Evolutionary conservation across 1,284 basidiomycete species (phyloP).

Genomic region (Boletus albobrunnescens): DNA sequence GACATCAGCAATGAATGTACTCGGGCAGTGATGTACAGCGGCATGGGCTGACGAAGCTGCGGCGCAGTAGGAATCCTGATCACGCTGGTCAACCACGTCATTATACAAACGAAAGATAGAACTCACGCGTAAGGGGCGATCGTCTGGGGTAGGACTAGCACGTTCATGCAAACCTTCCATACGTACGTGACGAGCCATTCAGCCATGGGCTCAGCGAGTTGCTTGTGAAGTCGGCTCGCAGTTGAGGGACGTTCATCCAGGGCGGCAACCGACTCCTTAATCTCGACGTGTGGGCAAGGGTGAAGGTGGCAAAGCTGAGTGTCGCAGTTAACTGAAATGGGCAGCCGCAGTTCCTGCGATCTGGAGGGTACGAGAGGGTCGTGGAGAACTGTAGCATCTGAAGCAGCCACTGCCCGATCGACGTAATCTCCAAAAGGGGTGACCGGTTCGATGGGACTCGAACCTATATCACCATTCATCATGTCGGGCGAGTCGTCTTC

Average conservation of each 20-base stretch:
- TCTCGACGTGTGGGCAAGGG: conserved; percentile 11
- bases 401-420: conserved; percentile 60
- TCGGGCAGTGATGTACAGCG: conserved; percentile 48
- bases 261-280: conserved; percentile 12
- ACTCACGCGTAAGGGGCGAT: conserved; percentile 48
- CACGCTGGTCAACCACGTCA: conserved; percentile 14
- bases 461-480: conserved; percentile 47
- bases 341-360: conserved; percentile 22
- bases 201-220: conserved; percentile 67
- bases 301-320: conserved; percentile 19
- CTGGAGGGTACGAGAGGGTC: conserved; percentile 17
- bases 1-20: conserved; percentile 71
- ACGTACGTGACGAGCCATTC: conserved; percentile 74
- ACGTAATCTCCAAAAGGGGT: conserved; percentile 74
- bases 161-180: conserved; percentile 74
- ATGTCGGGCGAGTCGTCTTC: conserved; percentile 63
- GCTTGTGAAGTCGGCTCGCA: conserved; percentile 60
- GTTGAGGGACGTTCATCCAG: conserved; percentile 38
- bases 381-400: conserved; percentile 24
- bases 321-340: conserved; percentile 18
- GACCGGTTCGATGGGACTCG: conserved; percentile 66
- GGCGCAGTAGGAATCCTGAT: conserved; percentile 33
- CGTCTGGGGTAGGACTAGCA: conserved; percentile 50
- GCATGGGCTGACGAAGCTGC: conserved; percentile 41
- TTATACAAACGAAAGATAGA: conserved; percentile 1